These are phyloP conservation scores for Karstenula rhodostoma DNA, from an alignment of 2,329 filamentous ascomycete genomes.

Conservation along the genomic window DNA sequence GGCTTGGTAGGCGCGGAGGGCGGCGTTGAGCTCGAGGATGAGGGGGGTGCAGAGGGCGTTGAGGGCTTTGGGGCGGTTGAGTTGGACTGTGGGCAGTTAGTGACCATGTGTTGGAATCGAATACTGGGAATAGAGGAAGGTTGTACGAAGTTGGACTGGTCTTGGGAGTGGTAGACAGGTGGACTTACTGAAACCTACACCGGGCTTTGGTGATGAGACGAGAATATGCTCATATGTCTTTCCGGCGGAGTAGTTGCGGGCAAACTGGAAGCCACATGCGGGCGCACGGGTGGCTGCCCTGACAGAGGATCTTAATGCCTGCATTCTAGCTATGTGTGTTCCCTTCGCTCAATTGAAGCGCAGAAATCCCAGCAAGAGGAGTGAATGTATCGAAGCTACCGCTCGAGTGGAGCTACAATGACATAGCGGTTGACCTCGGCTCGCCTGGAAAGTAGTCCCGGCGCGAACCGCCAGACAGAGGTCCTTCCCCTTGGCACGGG, in stretches of 20 bases:
- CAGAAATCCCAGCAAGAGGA: slow-evolving; percentile 9
- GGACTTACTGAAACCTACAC: slow-evolving; percentile 81
- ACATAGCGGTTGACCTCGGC: slow-evolving; percentile 37
- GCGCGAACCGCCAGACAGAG: slow-evolving; percentile 12
- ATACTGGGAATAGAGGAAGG: background rate
- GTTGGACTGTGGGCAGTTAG: slow-evolving; percentile 70
- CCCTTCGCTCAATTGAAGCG: slow-evolving; percentile 15
- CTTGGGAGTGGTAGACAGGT: background rate
- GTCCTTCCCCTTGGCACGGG: slow-evolving; percentile 16
- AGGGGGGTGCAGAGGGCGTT: slow-evolving; percentile 93
- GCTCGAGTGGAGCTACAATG: slow-evolving; percentile 7
- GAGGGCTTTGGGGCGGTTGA: slow-evolving; percentile 93
- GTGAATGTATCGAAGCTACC: background rate
- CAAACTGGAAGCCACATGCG: slow-evolving; percentile 63
- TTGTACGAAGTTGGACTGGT: background rate
- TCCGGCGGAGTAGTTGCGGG: slow-evolving; percentile 60
- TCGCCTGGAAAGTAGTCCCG: slow-evolving; percentile 24
- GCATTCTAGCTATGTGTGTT: slow-evolving; percentile 44
- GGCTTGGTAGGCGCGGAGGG: slow-evolving; percentile 46
- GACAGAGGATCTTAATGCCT: slow-evolving; percentile 65
- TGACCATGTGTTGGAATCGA: slow-evolving; percentile 1
- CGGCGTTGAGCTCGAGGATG: slow-evolving; percentile 76
- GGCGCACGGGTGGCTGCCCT: slow-evolving; percentile 68
- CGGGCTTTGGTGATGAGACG: slow-evolving; percentile 82
- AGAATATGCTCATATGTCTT: slow-evolving; percentile 79